Conservation (phyloP, 768 basidiomycete species). For the Leccinum pellstonianum region DNA sequence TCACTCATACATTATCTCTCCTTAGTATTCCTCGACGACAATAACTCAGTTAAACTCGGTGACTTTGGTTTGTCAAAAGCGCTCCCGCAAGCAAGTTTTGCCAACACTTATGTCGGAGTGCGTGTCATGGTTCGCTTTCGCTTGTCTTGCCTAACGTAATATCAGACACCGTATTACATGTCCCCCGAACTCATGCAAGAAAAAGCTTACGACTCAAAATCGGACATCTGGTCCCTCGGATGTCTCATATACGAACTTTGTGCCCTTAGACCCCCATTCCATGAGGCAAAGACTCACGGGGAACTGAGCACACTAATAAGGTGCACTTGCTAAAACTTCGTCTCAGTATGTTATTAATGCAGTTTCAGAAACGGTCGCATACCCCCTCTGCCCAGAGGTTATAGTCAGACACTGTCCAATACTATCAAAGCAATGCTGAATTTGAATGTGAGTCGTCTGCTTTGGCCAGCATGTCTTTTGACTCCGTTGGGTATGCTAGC, state of each 20-base stretch:
- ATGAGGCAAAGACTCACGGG: conserved; percentile 86
- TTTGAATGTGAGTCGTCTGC: conserved; percentile 59
- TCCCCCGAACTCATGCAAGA: conserved; percentile 98
- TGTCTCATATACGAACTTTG: conserved; percentile 97
- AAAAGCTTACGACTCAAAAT: conserved; percentile 95
- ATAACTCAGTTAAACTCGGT: conserved; percentile 88
- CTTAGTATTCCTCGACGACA: conserved; percentile 85
- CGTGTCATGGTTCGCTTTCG: conserved; percentile 27
- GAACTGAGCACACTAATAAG: conserved; percentile 83
- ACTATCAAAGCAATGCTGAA: conserved; percentile 87
- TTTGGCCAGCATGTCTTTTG: background rate
- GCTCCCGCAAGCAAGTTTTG: conserved; percentile 82
- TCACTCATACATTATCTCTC: background rate
- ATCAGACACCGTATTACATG: conserved; percentile 99
- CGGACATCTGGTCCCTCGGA: conserved; percentile 63
- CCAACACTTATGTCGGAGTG: conserved; percentile 96
- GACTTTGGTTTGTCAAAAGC: conserved; percentile 97
- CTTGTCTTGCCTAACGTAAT: background rate
- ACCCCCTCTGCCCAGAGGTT: conserved; percentile 83
- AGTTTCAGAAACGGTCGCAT: conserved; percentile 75
- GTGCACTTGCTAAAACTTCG: conserved; percentile 37
- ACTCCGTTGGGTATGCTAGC: conserved; percentile 40
- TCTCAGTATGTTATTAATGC: background rate
- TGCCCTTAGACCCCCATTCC: conserved; percentile 89
- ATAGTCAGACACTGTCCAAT: conserved; percentile 67